Percentiles rank a stretch among this genome's conserved stretches.
Conservation (phyloP, 2,329 filamentous ascomycete species). For the Neurospora sp. region DNA sequence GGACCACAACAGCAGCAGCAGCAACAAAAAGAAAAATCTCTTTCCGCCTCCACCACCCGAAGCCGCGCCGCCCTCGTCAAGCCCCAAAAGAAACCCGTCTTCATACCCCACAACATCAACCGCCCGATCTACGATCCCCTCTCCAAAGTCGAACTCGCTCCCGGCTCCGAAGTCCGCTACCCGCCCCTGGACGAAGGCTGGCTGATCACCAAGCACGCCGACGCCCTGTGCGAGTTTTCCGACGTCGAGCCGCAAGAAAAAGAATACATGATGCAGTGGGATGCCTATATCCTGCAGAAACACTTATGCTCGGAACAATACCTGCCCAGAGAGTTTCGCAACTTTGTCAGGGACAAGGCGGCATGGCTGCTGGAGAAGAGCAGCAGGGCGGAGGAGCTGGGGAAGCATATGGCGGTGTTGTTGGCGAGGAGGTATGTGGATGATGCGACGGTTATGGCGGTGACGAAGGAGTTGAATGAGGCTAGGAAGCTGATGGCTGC, state of each 20-base stretch:
- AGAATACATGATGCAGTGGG: slow-evolving; percentile 51
- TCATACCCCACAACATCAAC: slow-evolving; percentile 36
- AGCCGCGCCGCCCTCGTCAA: slow-evolving; percentile 1
- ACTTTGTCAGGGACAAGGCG: slow-evolving; percentile 41
- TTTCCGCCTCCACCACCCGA: slow-evolving; percentile 2
- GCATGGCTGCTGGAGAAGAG: slow-evolving; percentile 40
- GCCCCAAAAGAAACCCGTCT: slow-evolving; percentile 19
- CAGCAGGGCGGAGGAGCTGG: slow-evolving; percentile 42
- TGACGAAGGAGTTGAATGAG: slow-evolving; percentile 33
- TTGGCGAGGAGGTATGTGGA: slow-evolving; percentile 38
- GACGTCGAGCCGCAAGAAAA: slow-evolving; percentile 45
- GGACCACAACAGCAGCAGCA: neutral
- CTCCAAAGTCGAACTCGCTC: slow-evolving; percentile 41
- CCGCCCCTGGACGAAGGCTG: slow-evolving; percentile 38
- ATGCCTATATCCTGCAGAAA: slow-evolving; percentile 42
- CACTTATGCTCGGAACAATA: slow-evolving; percentile 42
- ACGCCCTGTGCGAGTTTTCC: slow-evolving; percentile 47
- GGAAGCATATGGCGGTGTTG: slow-evolving; percentile 43
- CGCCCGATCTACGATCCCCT: slow-evolving; percentile 48
- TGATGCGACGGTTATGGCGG: slow-evolving; percentile 33
- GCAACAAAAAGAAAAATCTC: neutral
- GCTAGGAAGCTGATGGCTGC: slow-evolving; percentile 21
- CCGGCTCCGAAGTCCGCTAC: slow-evolving; percentile 38
- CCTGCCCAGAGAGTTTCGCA: slow-evolving; percentile 41
- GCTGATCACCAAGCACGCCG: slow-evolving; percentile 50